Percentiles rank a stretch among this genome's conserved stretches.
phyloP scores from a whole-genome alignment of 2,329 filamentous ascomycete species.

The Knoxdaviesia proteae region DNA sequence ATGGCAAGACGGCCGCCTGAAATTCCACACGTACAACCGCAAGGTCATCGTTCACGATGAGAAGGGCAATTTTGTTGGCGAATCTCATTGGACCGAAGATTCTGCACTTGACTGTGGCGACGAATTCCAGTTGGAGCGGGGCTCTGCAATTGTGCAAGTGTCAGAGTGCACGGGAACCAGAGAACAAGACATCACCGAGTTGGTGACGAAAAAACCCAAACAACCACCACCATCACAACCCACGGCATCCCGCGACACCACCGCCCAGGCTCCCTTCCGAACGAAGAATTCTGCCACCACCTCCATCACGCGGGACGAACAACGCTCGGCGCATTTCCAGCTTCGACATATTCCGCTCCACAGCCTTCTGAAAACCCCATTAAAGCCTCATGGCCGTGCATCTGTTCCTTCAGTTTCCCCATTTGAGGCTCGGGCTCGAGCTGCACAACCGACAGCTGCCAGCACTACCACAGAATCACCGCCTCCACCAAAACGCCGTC shows the following conservation, averaged over 20 bases:
- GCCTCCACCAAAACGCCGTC: conserved; percentile 5
- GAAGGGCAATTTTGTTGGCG: conserved; percentile 59
- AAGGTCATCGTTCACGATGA: conserved; percentile 81
- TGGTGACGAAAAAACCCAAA: conserved; percentile 41
- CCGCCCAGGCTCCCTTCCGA: background rate
- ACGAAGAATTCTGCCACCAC: background rate
- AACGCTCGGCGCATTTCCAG: conserved; percentile 12
- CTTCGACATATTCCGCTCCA: conserved; percentile 20
- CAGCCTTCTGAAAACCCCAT: conserved; percentile 38
- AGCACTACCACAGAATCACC: background rate
- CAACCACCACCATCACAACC: conserved; percentile 5
- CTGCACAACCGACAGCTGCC: background rate
- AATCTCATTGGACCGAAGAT: conserved; percentile 58
- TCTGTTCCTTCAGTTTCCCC: background rate
- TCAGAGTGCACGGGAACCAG: conserved; percentile 50
- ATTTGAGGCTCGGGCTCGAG: conserved; percentile 2
- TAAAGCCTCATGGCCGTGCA: background rate
- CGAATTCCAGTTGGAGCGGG: conserved; percentile 58
- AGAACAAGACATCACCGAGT: conserved; percentile 56
- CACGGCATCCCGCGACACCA: background rate
- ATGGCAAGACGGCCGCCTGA: conserved; percentile 82
- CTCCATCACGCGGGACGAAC: background rate
- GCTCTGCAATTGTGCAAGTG: conserved; percentile 60
- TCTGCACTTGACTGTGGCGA: conserved; percentile 59
- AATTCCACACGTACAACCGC: conserved; percentile 80